phyloP scores from a whole-genome alignment of 2,329 filamentous ascomycete species.

The Penicillium sp. region DNA sequence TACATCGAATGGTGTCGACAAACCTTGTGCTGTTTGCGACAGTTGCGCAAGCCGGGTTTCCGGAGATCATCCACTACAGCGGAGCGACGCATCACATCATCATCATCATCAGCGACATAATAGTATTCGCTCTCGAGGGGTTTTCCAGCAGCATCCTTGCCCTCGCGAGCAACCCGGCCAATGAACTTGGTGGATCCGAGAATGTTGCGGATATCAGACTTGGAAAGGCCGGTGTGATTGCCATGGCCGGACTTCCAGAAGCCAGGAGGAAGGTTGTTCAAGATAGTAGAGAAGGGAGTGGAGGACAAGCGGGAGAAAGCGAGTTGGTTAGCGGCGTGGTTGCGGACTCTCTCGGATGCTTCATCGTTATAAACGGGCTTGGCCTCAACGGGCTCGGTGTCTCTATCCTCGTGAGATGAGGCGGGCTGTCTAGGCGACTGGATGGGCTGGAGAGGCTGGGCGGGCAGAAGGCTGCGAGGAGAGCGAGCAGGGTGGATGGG shows the following conservation, averaged over 20 bases:
- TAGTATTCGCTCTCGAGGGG: conserved; percentile 95
- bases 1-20: conserved; percentile 27
- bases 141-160: conserved; percentile 95
- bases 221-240: conserved; percentile 54
- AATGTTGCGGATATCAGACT: conserved; percentile 67
- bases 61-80: conserved; percentile 83
- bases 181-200: conserved; percentile 77
- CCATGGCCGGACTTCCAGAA: conserved; percentile 53
- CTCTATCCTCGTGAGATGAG: conserved; percentile 22
- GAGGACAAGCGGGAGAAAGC: conserved; percentile 92
- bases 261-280: conserved; percentile 77
- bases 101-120: conserved; percentile 86
- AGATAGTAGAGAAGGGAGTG: conserved; percentile 83
- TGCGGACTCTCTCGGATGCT: conserved; percentile 50
- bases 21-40: conserved; percentile 97
- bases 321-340: conserved; percentile 93
- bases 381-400: conserved; percentile 19
- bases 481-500: conserved; percentile 53
- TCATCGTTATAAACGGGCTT: conserved; percentile 28
- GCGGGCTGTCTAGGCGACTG: conserved; percentile 32
- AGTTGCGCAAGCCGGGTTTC: conserved; percentile 85
- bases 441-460: conserved; percentile 38
- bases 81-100: conserved; percentile 73
- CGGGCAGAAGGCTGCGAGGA: conserved; percentile 29
- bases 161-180: conserved; percentile 83